Percentiles rank a stretch among this genome's conserved stretches.
These are phyloP conservation scores for Leccinum uliginosum DNA, from an alignment of 768 basidiomycete genomes.

Conservation along the genomic window DNA sequence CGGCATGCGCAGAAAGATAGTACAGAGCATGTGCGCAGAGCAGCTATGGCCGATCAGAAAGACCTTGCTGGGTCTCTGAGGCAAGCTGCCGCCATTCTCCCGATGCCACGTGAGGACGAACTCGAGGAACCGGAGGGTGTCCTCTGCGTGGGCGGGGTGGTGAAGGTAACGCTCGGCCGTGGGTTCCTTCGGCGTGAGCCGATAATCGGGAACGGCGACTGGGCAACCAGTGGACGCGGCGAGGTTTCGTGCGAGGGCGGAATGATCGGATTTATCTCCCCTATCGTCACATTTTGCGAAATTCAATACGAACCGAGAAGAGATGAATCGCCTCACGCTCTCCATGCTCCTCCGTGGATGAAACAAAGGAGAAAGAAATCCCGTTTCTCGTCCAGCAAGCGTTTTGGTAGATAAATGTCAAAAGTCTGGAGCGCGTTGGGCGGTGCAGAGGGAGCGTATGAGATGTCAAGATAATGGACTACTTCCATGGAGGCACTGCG, in stretches of 20 bases:
- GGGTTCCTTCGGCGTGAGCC: constrained; percentile 51
- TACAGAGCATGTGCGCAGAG: constrained; percentile 73
- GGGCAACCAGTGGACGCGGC: constrained; percentile 45
- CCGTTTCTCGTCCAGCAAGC: background rate
- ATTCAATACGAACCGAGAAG: background rate
- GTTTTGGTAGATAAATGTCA: constrained; percentile 47
- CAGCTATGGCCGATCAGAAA: constrained; percentile 78
- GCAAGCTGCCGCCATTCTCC: constrained; percentile 12
- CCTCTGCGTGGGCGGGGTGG: constrained; percentile 71
- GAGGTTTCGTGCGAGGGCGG: constrained; percentile 49
- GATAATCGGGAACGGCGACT: constrained; percentile 76
- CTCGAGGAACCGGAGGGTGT: constrained; percentile 57
- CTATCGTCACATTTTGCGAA: constrained; percentile 33
- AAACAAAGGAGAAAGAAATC: constrained; percentile 51
- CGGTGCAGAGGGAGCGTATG: constrained; percentile 32
- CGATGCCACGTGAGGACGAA: constrained; percentile 47
- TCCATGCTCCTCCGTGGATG: constrained; percentile 84
- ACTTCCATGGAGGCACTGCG: constrained; percentile 7
- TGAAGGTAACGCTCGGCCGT: constrained; percentile 36
- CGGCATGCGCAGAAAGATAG: constrained; percentile 58
- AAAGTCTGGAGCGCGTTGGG: constrained; percentile 42
- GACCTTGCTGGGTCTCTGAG: constrained; percentile 40
- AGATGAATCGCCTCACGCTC: constrained; percentile 46
- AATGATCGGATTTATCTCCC: constrained; percentile 68
- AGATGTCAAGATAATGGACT: constrained; percentile 19